Base-by-base conservation (phyloP, 805 yeast species). In the Candida loeiensis region DNA sequence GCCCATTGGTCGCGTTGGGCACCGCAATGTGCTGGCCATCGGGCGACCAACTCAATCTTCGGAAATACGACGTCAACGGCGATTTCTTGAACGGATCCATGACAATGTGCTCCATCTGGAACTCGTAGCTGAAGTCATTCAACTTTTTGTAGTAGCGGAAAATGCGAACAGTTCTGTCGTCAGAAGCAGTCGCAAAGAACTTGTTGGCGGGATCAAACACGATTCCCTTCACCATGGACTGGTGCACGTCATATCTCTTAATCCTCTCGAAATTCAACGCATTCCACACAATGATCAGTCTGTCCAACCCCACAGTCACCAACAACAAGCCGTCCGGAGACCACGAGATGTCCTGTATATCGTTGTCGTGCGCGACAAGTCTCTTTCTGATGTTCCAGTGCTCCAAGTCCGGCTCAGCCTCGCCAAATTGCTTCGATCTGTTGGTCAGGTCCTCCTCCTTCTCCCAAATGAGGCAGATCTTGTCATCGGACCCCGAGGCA, bases 171-270 rank as follows among this genome's bases (percentile, higher is more conserved):
- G 96, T 84, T 54, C 99, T 73, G 62, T 93, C 99, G 62, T 93
- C 99, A 1, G 96, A 85, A 16, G 95, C 90, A 0, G 99, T 91
- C 6, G 96, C 97, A 66, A 93, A 93, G 60, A 88, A 93, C 64
- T 93, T 93, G 60, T 89, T 89, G 2, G 99, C 99, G 0, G 99
- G 99, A 58, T 93, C 99, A 61, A 93, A 93, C 1, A 91, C 91
- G 9, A 93, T 86, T 42, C 99, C 98, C 61, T 93, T 93, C 19
- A 93, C 97, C 65, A 86, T 91, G 2, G 95, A 85, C 56, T 88
- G 95, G 59, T 93, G 99, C 16, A 89, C 82, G 54, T 91, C 97
- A 52, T 88, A 85, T 22, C 95, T 69, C 57, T 87, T 88, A 41
- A 91, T 78, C 48, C 87, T 77, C 63, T 93, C 95, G 69, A 93